Base-by-base conservation (phyloP, 495 filamentous ascomycete genomes). In the Rusavskia elegans region DNA sequence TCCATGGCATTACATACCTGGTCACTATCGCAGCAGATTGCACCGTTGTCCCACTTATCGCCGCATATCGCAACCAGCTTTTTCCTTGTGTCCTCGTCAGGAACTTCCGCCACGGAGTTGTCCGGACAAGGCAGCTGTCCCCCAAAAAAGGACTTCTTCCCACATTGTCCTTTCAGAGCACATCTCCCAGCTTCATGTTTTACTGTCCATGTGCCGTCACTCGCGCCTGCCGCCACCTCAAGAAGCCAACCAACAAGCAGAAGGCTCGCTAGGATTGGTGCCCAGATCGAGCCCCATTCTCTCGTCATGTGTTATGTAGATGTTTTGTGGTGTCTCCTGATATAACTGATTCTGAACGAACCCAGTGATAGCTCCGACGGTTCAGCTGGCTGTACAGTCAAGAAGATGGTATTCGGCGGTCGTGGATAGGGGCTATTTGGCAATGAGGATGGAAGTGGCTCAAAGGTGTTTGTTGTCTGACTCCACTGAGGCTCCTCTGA, bases 91-190 rank as follows among this genome's bases (percentile, higher is more conserved):
- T 77, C 71, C 3, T 75, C 72, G 25, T 81, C 77, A 10, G 90
- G 89, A 38, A 82, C 73, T 48, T 80, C 71, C 42, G 92, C 93
- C 38, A 80, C 71, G 19, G 71, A 88, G 65, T 98, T 98, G 67
- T 97, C 92, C n/a, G 88, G 79, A 61, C 89, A 97, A 8, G 92
- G 92, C 50, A 98, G 73, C 59, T 94, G 77, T 45, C 80, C 77
- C 17, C 87, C 87, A 61, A 95, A 96, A 58, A 90, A 80, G 39
- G 81, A 82, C 65, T 92, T 80, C 63, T 84, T 87, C 6, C 90
- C 92, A 62, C 92, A 98, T 54, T 93, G 79, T 5, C 89, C 89
- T 25, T 89, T 80, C 49, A 98, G 82, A 0, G 92, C 86, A 68
- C 92, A 98, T 56, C 92, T 79, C 13, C 92, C 93, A 46, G 79